A percentile compares a stretch with the other conserved stretches of the same genome.
Conservation (phyloP, 345 rosid species). For the Abelmoschus esculentus region DNA sequence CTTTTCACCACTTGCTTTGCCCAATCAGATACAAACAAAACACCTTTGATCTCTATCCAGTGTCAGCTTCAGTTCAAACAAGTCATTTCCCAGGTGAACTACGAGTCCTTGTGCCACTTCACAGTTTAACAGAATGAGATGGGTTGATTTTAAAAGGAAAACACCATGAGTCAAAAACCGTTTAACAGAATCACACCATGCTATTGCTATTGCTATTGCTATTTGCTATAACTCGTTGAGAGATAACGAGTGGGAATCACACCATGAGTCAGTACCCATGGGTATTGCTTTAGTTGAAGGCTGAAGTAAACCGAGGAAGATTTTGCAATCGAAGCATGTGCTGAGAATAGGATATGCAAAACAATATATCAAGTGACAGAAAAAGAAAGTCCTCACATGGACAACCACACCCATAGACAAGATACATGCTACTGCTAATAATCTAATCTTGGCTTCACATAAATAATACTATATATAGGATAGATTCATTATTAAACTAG, state of each 20-base stretch:
- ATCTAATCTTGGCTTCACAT: background rate
- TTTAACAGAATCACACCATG: background rate
- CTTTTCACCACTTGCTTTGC: background rate
- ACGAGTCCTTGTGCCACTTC: background rate
- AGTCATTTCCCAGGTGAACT: background rate
- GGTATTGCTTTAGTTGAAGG: background rate
- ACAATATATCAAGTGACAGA: background rate
- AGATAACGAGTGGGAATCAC: no score
- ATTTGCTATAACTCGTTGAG: no score
- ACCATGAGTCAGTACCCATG: no score
- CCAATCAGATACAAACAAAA: background rate
- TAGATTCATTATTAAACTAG: background rate
- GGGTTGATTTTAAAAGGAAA: background rate
- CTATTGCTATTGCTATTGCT: no score
- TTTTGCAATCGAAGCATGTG: conserved; percentile 2
- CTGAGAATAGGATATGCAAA: background rate
- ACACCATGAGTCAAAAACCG: background rate
- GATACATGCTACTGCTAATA: conserved; percentile 50
- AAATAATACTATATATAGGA: background rate
- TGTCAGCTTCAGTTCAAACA: no score
- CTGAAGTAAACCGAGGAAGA: background rate
- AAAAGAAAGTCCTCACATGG: conserved; percentile 1
- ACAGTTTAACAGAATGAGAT: background rate
- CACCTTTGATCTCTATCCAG: background rate
- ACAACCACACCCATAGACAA: conserved; percentile 20